Evolutionary conservation across 306 rosid species (phyloP).

Genomic region (Fragaria iinumae): DNA sequence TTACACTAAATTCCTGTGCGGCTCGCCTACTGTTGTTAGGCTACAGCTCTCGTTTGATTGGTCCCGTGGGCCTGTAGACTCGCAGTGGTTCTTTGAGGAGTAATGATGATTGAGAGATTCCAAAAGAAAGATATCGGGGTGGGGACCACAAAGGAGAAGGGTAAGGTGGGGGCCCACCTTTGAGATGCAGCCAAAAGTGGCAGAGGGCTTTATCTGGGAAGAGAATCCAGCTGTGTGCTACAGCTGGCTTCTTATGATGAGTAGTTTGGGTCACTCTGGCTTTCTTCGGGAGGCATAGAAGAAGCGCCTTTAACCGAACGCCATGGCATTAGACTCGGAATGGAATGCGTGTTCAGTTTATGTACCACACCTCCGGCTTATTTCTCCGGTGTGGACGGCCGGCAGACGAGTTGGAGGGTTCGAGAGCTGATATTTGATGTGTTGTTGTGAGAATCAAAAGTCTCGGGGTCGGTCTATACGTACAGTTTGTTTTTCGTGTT

Average conservation of each 20-base stretch:
- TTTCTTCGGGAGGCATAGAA: neutral
- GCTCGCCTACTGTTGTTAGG: neutral
- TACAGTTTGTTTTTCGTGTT: too few species aligned
- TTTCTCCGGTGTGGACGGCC: neutral
- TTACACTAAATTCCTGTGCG: neutral
- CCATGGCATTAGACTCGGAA: neutral
- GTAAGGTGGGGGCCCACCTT: neutral
- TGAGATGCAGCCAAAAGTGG: neutral
- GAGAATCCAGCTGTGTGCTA: neutral
- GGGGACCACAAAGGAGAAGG: neutral
- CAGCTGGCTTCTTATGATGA: slow-evolving; percentile 6
- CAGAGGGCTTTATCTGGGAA: neutral
- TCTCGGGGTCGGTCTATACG: too few species aligned
- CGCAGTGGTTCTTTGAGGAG: neutral
- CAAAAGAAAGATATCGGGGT: neutral
- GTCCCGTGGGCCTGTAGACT: neutral
- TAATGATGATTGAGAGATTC: neutral
- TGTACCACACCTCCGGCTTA: neutral
- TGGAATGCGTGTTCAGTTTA: neutral
- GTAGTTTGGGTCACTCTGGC: neutral
- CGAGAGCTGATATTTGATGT: neutral
- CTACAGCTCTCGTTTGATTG: neutral
- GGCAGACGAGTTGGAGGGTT: neutral
- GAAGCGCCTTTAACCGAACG: neutral
- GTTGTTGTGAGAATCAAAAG: too few species aligned